A percentile compares a stretch with the other conserved stretches of the same genome.
Evolutionary conservation across 2,329 filamentous ascomycete species (phyloP).

Genomic region (Dryadomyces sulphureus): DNA sequence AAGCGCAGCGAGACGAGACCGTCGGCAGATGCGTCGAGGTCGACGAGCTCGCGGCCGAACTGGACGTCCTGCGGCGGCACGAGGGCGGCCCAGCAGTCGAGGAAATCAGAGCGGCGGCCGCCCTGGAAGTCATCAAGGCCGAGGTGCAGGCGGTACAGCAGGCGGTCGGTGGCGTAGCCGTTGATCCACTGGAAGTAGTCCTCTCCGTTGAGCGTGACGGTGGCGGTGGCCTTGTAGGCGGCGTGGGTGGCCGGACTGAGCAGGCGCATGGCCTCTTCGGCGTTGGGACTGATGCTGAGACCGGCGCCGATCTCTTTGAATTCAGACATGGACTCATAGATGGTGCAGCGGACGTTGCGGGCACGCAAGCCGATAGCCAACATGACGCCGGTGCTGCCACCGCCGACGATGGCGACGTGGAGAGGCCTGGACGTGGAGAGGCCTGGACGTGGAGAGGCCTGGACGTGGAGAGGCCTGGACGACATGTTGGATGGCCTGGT

Average conservation of each 20-base stretch:
- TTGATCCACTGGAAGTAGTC: constrained; percentile 30
- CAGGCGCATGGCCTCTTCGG: constrained; percentile 27
- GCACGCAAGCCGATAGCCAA: constrained; percentile 30
- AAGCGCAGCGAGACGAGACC: constrained; percentile 14
- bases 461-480: not conserved
- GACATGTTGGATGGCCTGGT: too few species aligned
- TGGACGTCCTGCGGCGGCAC: constrained; percentile 15
- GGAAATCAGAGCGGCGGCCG: constrained; percentile 23
- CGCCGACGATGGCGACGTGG: constrained; percentile 32
- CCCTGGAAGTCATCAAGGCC: constrained; percentile 27
- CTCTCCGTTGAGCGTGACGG: constrained; percentile 22
- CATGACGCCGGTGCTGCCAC: constrained; percentile 33
- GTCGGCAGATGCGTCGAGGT: constrained; percentile 13
- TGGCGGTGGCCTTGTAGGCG: constrained; percentile 22
- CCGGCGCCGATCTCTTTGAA: constrained; percentile 35
- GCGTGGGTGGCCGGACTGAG: constrained; percentile 22
- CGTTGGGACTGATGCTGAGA: constrained; percentile 36
- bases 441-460: not conserved
- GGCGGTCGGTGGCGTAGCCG: constrained; percentile 16
- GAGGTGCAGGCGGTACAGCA: constrained; percentile 20
- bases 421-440: not conserved
- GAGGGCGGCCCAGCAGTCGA: constrained; percentile 22
- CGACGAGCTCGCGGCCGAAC: constrained; percentile 20
- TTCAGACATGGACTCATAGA: constrained; percentile 29
- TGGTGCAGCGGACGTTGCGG: constrained; percentile 24